Evolutionary conservation across 345 rosid genomes (phyloP).

Genomic region (Hypericum perforatum): DNA sequence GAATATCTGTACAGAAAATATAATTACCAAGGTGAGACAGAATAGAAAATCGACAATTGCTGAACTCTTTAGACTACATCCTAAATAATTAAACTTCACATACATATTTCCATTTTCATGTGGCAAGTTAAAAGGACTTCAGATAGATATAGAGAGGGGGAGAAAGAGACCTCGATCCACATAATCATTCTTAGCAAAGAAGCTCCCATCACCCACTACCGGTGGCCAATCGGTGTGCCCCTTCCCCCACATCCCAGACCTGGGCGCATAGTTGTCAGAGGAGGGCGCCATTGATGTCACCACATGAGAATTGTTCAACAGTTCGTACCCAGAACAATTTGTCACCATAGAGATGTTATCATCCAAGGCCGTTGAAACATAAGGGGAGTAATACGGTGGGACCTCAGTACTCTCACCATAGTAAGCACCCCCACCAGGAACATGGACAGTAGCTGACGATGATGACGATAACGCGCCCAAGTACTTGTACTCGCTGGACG

Average conservation of each 20-base stretch:
- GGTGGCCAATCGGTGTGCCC: constrained; percentile 19
- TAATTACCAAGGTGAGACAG: too few species aligned
- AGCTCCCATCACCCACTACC: constrained; percentile 18
- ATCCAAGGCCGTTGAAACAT: constrained; percentile 15
- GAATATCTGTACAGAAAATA: too few species aligned
- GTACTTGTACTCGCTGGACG: constrained; percentile 18
- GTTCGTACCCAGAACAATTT: constrained; percentile 17
- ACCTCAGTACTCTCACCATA: constrained; percentile 26
- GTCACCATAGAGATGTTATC: constrained; percentile 8
- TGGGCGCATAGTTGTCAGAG: constrained; percentile 12
- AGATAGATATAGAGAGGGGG: background rate
- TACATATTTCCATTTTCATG: too few species aligned
- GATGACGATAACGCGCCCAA: background rate
- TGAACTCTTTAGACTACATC: too few species aligned
- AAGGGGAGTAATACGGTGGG: constrained; percentile 29
- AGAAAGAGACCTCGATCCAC: constrained; percentile 29
- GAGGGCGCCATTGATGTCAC: constrained; percentile 13
- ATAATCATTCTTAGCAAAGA: constrained; percentile 19
- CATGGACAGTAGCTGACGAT: constrained; percentile 12
- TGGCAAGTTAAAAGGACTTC: background rate
- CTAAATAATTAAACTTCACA: too few species aligned
- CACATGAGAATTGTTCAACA: constrained; percentile 15
- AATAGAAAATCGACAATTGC: too few species aligned
- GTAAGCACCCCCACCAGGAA: constrained; percentile 15
- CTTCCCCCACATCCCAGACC: constrained; percentile 31